Percentiles rank a stretch among this genome's conserved stretches.
These are phyloP conservation scores for Trametes cinnabarina DNA, from an alignment of 768 basidiomycete species.

Conservation along the genomic window DNA sequence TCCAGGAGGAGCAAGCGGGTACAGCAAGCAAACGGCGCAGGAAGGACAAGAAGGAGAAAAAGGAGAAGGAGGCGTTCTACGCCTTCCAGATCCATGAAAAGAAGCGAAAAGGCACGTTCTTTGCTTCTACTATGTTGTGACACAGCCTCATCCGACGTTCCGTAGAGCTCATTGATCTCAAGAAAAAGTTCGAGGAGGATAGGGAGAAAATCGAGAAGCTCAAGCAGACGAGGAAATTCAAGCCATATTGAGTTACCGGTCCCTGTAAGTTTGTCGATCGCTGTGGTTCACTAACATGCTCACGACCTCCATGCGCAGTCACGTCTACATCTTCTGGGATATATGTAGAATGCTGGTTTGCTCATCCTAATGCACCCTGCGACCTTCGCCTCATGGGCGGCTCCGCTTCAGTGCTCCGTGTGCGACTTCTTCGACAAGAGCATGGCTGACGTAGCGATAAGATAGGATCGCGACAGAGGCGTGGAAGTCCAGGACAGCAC, in stretches of 20 bases:
- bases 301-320: too few species aligned
- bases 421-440: background rate
- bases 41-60: constrained; percentile 66
- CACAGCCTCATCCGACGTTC: background rate
- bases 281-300: too few species aligned
- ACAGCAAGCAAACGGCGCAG: constrained; percentile 39
- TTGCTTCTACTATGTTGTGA: background rate
- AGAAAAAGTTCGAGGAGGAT: constrained; percentile 84
- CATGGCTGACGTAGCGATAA: constrained; percentile 2
- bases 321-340: too few species aligned
- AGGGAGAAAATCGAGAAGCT: constrained; percentile 80
- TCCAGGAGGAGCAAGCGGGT: constrained; percentile 30
- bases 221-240: constrained; percentile 79
- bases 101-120: constrained; percentile 70
- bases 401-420: background rate
- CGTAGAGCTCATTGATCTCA: constrained; percentile 56
- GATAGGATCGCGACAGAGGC: constrained; percentile 3
- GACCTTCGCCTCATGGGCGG: background rate
- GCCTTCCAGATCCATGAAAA: constrained; percentile 89
- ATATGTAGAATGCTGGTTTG: too few species aligned
- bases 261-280: too few species aligned
- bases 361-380: background rate
- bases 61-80: constrained; percentile 67
- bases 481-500: background rate
- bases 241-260: constrained; percentile 84